Percentiles rank a stretch among this genome's conserved stretches.
These are phyloP conservation scores for Yamadazyma triangularis DNA, from an alignment of 1,139 yeast species.

Conservation along the genomic window DNA sequence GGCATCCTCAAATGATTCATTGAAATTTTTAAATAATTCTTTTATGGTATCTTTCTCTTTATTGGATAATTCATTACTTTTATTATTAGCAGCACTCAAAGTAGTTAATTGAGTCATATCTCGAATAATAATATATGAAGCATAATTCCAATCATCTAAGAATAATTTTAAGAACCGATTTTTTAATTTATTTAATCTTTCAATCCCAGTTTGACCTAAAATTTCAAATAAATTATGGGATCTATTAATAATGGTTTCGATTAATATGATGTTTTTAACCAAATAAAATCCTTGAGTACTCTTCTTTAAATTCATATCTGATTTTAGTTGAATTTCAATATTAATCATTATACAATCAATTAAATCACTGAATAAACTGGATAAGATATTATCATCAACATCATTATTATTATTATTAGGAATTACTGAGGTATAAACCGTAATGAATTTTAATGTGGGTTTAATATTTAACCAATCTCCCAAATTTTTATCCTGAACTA, in stretches of 20 bases:
- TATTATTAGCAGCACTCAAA: slow-evolving; percentile 20
- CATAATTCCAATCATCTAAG: slow-evolving; percentile 78
- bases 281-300: slow-evolving; percentile 65
- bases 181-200: slow-evolving; percentile 62
- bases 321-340: slow-evolving; percentile 51
- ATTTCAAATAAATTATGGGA: slow-evolving; percentile 49
- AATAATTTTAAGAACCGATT: slow-evolving; percentile 74
- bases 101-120: slow-evolving; percentile 59
- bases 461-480: slow-evolving; percentile 68
- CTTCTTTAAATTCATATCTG: slow-evolving; percentile 29
- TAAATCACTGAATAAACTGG: slow-evolving; percentile 67
- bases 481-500: slow-evolving; percentile 49
- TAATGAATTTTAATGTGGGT: slow-evolving; percentile 49
- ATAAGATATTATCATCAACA: slow-evolving; percentile 40
- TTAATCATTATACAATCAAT: slow-evolving; percentile 68
- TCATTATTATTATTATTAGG: no score
- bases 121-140: slow-evolving; percentile 66
- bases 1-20: slow-evolving; percentile 76
- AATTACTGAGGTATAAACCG: slow-evolving; percentile 46
- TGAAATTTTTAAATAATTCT: slow-evolving; percentile 78
- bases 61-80: slow-evolving; percentile 28
- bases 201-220: slow-evolving; percentile 62
- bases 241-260: slow-evolving; percentile 69
- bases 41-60: slow-evolving; percentile 84
- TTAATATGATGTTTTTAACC: slow-evolving; percentile 65